Evolutionary conservation across 768 basidiomycete genomes (phyloP), one percentile per base, ranked within the genome.

Genomic region (Lactarius pseudohatsudake): DNA sequence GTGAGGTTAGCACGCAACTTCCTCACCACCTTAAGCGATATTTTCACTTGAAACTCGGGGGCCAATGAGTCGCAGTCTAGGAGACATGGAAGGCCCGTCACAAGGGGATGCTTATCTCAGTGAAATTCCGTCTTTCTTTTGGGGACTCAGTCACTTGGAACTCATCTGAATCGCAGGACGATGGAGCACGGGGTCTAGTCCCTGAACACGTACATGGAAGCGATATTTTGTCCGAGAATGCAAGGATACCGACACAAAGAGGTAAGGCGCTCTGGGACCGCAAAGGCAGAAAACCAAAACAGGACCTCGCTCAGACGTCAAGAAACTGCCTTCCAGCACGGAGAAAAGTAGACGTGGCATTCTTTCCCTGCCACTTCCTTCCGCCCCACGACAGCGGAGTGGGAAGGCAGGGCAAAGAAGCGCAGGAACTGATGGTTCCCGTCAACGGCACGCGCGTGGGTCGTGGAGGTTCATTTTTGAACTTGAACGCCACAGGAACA

Each of bases 151-250:
- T 59, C 57, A 59, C 30, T 55, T 50, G 50, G 66, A 32, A 43
- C 53, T 53, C 18, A 13, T 28, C 54, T 64, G 41, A 56, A 64
- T 54, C 61, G 57, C 36, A 45, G 58, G 43, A 54, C 66, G 34
- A 57, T 59, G 62, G 62, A 56, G 58, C 53, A 26, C 53, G 59
- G 34, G 66, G 62, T 64, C 66, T 64, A 60, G 66, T 59, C 62
- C 56, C 62, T 59, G 58, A 55, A 64, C 54, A 67, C 66, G 66
- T 67, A 67, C 58, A 67, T 45, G 53, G 66, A 67, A 64, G 66
- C 58, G 28, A 26, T 63, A 59, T 64, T 56, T 66, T 57, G 58
- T 59, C 66, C 58, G 55, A 67, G 54, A 67, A 64, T 47, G 62
- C 62, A 59, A 60, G 30, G 62, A 22, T 45, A n/a, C 53, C 53